Conservation (phyloP, 73 alveolate genomes). For the Paramecium bursaria region DNA sequence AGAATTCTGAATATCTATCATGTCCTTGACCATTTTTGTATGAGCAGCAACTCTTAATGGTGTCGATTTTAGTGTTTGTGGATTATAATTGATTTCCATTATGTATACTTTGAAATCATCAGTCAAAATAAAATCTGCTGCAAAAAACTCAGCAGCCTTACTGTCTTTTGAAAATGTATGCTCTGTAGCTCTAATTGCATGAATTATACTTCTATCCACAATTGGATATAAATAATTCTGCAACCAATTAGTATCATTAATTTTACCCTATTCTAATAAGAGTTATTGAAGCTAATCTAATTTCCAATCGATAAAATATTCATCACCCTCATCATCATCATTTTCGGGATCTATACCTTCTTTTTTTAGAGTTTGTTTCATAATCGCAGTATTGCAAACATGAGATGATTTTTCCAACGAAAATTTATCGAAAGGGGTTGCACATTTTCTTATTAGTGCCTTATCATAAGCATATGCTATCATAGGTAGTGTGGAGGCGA, state of each 20-base stretch:
- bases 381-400: slow-evolving; percentile 68
- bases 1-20: slow-evolving; percentile 43
- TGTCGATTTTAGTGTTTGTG: slow-evolving; percentile 46
- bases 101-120: slow-evolving; percentile 55
- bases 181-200: slow-evolving; percentile 47
- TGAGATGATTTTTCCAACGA: slow-evolving; percentile 44
- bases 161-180: slow-evolving; percentile 47
- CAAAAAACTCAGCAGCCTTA: slow-evolving; percentile 63
- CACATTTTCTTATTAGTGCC: slow-evolving; percentile 62
- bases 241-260: slow-evolving; percentile 58
- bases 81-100: slow-evolving; percentile 65
- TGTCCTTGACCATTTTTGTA: slow-evolving; percentile 50
- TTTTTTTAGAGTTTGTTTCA: slow-evolving; percentile 9
- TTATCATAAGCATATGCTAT: slow-evolving; percentile 62
- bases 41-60: slow-evolving; percentile 1
- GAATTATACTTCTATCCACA: slow-evolving; percentile 58
- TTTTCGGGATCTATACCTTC: slow-evolving; percentile 22
- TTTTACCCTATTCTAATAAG: slow-evolving; percentile 40
- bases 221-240: slow-evolving; percentile 51
- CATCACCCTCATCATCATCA: slow-evolving; percentile 32
- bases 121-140: slow-evolving; percentile 56
- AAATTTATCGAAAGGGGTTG: slow-evolving; percentile 24
- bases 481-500: slow-evolving; percentile 63
- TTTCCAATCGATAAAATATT: slow-evolving; percentile 58
- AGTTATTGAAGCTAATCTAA: slow-evolving; percentile 53